Base-by-base conservation (phyloP, 179 eudicot genomes). In the Beta lomatogona region DNA sequence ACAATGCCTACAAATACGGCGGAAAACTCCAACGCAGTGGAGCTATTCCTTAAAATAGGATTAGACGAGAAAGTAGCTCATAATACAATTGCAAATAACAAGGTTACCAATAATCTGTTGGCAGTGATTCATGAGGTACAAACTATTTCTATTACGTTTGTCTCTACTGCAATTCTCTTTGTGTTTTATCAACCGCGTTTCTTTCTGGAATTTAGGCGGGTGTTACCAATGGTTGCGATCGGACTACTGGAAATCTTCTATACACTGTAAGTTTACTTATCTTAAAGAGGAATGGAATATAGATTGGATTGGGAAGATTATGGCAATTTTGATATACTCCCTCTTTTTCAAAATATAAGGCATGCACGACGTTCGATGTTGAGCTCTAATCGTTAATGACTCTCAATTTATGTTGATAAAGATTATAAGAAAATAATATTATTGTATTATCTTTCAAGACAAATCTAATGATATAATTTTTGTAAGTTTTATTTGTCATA, bases 51-150 rank as follows among this genome's bases (percentile, higher is more conserved):
- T 36, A 91, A 83, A 66, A 89, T 94, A 73, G 97, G 95, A 0
- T 80, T 95, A 44, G 98, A 94, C 9, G 94, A 94, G 48, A 82
- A 87, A 50, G 93, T 95, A 0, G 98, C 99, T 10, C 87, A 87
- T 25, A 93, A 95, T 81, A 95, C 98, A 13, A 57, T 93, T 12
- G 97, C 98, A 6, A 95, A 95, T 75, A 89, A 85, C 64, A 92
- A 95, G 85, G 98, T 95, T 69, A 95, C 98, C 12, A 84, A 86
- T 6, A 95, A 93, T 89, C 92, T 95, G 36, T 77, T 85, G 48
- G 91, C 93, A 60, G 93, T 94, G 28, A 94, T 94, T 76, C 85
- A 91, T 52, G 96, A 94, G 97, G 97, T 94, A 85, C 12, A 45
- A 10, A n/a, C 46, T 57, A 45, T 77, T 21, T 44, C 22, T 41